phyloP scores from a whole-genome alignment of 371 early-diverging fungal species.

The Zopfochytrium polystomum region DNA sequence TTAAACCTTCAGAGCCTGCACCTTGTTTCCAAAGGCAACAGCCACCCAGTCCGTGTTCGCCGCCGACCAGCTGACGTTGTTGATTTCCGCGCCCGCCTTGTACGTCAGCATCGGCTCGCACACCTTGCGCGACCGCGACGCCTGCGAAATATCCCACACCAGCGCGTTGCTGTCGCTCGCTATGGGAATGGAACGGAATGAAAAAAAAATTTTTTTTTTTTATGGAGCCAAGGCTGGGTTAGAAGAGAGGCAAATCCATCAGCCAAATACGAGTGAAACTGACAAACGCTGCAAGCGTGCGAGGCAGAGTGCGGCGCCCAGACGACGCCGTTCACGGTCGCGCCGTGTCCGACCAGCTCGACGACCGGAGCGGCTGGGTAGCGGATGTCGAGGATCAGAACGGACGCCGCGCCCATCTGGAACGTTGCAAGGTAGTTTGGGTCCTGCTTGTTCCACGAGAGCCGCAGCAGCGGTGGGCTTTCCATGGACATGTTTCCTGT shows the following conservation, averaged over 20 bases:
- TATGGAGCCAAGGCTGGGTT: too few species aligned
- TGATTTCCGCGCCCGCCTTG: constrained; percentile 62
- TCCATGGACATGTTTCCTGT: constrained; percentile 14
- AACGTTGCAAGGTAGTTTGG: constrained; percentile 88
- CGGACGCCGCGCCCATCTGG: constrained; percentile 72
- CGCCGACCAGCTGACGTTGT: constrained; percentile 70
- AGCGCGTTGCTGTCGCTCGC: constrained; percentile 75
- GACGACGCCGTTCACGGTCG: constrained; percentile 67
- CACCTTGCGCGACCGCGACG: constrained; percentile 22
- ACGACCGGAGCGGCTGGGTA: constrained; percentile 83
- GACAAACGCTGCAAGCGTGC: constrained; percentile 74
- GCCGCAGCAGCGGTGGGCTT: constrained; percentile 64
- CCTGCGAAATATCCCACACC: constrained; percentile 72
- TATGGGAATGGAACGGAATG: constrained; percentile 19
- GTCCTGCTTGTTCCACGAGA: constrained; percentile 85
- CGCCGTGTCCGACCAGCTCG: constrained; percentile 78
- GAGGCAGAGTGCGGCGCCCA: constrained; percentile 77
- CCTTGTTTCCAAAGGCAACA: constrained; percentile 43
- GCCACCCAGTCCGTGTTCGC: constrained; percentile 73
- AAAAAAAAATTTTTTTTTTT: background rate
- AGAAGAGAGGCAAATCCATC: background rate
- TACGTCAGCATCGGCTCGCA: too few species aligned
- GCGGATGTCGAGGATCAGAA: constrained; percentile 86
- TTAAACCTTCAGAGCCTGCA: constrained; percentile 44
- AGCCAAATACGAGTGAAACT: constrained; percentile 4